A percentile compares a stretch with the other conserved stretches of the same genome.
Conservation (phyloP, 2,329 filamentous ascomycete species). For the Colletotrichum sp. region DNA sequence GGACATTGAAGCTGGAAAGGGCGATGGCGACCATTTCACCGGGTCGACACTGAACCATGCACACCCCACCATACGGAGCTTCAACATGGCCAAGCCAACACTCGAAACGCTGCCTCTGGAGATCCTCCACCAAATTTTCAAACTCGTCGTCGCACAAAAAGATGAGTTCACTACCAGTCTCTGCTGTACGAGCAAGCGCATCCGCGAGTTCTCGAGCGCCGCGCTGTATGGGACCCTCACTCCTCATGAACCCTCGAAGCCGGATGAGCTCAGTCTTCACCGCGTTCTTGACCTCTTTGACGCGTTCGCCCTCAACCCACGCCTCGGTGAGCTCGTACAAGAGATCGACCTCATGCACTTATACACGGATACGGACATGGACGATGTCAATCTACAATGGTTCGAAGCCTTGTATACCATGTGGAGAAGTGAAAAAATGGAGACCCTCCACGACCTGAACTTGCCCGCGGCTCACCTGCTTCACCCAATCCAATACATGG, state of each 20-base stretch:
- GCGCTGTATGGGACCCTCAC: not conserved
- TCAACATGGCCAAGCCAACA: not conserved
- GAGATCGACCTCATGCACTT: not conserved
- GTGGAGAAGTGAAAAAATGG: not conserved
- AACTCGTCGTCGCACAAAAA: not conserved
- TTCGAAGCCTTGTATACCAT: not conserved
- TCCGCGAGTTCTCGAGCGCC: not conserved
- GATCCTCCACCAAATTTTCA: not conserved
- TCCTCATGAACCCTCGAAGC: not conserved
- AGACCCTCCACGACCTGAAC: not conserved
- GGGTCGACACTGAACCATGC: not conserved
- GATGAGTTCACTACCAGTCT: not conserved
- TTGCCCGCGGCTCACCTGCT: not conserved
- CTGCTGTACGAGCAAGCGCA: not conserved
- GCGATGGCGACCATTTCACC: not conserved
- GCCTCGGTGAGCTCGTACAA: not conserved
- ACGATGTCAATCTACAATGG: not conserved
- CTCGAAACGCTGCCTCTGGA: not conserved
- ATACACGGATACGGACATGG: not conserved
- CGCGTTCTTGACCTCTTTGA: not conserved
- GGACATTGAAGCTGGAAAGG: not conserved
- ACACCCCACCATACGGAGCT: not conserved
- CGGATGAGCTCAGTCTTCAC: not conserved
- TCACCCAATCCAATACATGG: not conserved
- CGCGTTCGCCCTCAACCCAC: not conserved